Percentiles rank a stretch among this genome's conserved stretches.
Evolutionary conservation across 345 rosid genomes (phyloP).

Genomic region (Salix arbutifolia): DNA sequence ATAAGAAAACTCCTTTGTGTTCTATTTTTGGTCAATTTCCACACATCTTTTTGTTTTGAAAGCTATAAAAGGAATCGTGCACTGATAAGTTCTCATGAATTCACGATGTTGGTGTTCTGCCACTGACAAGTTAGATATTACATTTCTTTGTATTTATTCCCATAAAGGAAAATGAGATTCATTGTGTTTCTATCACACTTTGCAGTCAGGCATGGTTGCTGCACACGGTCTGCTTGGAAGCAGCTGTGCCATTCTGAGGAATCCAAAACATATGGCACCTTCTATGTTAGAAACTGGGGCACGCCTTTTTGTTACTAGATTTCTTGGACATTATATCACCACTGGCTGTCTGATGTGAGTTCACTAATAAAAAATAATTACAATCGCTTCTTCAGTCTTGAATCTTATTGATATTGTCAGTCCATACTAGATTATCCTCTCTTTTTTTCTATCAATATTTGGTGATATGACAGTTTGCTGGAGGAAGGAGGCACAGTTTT

Average conservation of each 20-base stretch:
- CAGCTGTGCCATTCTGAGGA: slow-evolving; percentile 19
- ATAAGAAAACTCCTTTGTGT: neutral
- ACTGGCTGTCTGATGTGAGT: slow-evolving; percentile 62
- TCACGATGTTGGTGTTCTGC: neutral
- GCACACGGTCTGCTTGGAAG: slow-evolving; percentile 64
- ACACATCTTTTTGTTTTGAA: neutral
- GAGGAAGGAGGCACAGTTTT: slow-evolving; percentile 78
- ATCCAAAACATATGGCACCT: slow-evolving; percentile 65
- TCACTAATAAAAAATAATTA: neutral
- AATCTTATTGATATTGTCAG: neutral
- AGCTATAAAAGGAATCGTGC: neutral
- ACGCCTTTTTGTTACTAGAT: slow-evolving; percentile 55
- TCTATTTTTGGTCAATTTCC: neutral
- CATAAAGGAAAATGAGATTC: neutral
- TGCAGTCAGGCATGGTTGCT: slow-evolving; percentile 72
- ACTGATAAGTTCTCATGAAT: neutral
- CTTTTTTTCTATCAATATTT: neutral
- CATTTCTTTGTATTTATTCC: neutral
- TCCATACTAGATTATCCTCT: neutral
- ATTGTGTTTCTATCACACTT: neutral
- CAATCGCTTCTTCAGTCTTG: neutral
- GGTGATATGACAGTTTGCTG: slow-evolving; percentile 35
- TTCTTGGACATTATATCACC: slow-evolving; percentile 49
- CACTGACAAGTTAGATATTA: neutral
- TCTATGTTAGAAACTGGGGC: slow-evolving; percentile 60